Evolutionary conservation across 805 yeast genomes (phyloP).

Genomic region (Barnettozyma wickerhamii): DNA sequence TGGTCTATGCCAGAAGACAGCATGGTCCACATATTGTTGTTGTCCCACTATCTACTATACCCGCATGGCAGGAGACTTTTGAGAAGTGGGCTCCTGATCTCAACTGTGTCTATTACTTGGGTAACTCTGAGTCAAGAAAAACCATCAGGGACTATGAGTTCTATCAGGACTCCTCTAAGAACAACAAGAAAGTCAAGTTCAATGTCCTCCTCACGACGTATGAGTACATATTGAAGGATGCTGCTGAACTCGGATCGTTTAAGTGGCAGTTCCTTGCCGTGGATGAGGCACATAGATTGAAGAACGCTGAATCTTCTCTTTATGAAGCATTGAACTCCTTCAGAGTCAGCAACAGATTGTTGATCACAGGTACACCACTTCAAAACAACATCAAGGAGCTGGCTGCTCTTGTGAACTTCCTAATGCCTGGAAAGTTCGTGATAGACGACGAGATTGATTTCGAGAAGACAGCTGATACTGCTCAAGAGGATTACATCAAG

Average conservation of each 20-base stretch:
- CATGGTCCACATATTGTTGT: slow-evolving; percentile 97
- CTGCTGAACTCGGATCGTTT: slow-evolving; percentile 70
- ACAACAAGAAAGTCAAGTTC: slow-evolving; percentile 71
- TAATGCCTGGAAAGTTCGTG: slow-evolving; percentile 90
- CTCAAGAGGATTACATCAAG: slow-evolving; percentile 85
- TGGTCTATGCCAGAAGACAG: slow-evolving; percentile 90
- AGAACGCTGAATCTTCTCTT: slow-evolving; percentile 88
- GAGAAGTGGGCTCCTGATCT: slow-evolving; percentile 97
- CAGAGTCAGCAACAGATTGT: slow-evolving; percentile 75
- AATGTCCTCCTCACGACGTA: slow-evolving; percentile 92
- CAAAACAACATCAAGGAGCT: slow-evolving; percentile 94
- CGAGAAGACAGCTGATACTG: slow-evolving; percentile 71
- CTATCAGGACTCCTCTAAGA: slow-evolving; percentile 37
- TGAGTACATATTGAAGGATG: slow-evolving; percentile 91
- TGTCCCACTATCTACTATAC: slow-evolving; percentile 92
- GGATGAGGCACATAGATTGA: slow-evolving; percentile 96
- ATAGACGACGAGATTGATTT: slow-evolving; percentile 96
- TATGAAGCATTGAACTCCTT: slow-evolving; percentile 85
- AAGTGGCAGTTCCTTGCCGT: slow-evolving; percentile 97
- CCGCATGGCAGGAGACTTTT: slow-evolving; percentile 99
- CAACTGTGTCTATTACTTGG: slow-evolving; percentile 88
- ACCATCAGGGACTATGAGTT: slow-evolving; percentile 83
- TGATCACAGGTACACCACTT: slow-evolving; percentile 97
- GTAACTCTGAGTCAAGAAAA: slow-evolving; percentile 82
- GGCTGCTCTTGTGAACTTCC: slow-evolving; percentile 89